A percentile compares a stretch with the other conserved stretches of the same genome.
Conservation (phyloP, 2,329 filamentous ascomycete genomes). For the Ceratocystis cubensis region DNA sequence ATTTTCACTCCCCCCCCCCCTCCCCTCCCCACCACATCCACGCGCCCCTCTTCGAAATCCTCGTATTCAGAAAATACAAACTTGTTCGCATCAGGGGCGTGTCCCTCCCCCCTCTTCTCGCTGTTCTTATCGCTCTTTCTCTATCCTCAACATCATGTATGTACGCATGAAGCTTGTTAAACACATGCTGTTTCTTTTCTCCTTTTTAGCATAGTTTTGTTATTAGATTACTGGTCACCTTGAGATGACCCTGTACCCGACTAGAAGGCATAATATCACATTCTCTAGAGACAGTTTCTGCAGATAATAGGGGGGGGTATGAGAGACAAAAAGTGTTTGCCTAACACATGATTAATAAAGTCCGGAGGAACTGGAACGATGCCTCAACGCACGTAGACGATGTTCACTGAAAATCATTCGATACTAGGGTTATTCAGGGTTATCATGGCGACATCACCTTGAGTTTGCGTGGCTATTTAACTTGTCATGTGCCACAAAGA, state of each 20-base stretch:
- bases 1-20: not conserved
- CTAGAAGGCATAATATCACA: not conserved
- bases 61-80: conserved; percentile 15
- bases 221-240: not conserved
- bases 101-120: not conserved
- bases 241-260: not conserved
- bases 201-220: not conserved
- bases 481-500: too few relatives aligned
- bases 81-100: conserved; percentile 11
- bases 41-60: conserved; percentile 9
- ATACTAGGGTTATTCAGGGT: too few relatives aligned
- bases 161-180: not conserved
- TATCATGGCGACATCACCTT: too few relatives aligned
- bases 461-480: too few relatives aligned
- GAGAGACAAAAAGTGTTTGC: not conserved
- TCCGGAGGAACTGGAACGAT: not conserved
- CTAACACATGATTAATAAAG: too few relatives aligned
- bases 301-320: not conserved
- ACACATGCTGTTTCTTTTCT: not conserved
- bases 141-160: not conserved
- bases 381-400: too few relatives aligned
- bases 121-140: not conserved
- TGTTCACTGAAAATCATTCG: too few relatives aligned
- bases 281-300: not conserved
- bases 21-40: not conserved